phyloP scores from a whole-genome alignment of 352 stramenopile genomes.

The Phytophthora multivora region DNA sequence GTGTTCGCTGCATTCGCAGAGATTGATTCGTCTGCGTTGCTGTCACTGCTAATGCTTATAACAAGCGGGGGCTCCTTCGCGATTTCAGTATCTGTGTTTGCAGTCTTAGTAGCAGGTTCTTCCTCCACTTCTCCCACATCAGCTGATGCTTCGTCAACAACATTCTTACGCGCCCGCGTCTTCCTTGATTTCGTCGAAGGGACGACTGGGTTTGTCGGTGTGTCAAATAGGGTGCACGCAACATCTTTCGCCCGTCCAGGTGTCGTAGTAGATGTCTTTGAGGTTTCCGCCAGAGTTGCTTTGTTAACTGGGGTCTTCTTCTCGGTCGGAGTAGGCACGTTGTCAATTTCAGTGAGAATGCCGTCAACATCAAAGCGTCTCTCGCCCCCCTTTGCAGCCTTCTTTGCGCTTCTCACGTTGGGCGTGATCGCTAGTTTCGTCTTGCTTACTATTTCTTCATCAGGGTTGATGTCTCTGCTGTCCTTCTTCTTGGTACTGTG shows the following conservation, averaged over 20 bases:
- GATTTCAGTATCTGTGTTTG: conserved; percentile 12
- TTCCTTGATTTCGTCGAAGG: conserved; percentile 25
- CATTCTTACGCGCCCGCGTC: conserved; percentile 19
- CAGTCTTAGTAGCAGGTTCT: conserved; percentile 23
- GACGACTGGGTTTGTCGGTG: conserved; percentile 41
- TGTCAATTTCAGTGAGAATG: conserved; percentile 63
- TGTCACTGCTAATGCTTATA: conserved; percentile 27
- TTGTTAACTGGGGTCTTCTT: conserved; percentile 24
- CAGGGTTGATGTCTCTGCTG: conserved; percentile 19
- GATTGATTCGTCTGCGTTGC: conserved; percentile 28
- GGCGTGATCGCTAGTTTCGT: conserved; percentile 31
- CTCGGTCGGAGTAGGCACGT: conserved; percentile 47
- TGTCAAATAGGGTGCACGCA: conserved; percentile 62
- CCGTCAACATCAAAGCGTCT: conserved; percentile 61
- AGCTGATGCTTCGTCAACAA: conserved; percentile 16
- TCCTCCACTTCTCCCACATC: conserved; percentile 24
- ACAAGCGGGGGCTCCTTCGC: conserved; percentile 23
- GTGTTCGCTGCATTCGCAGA: conserved; percentile 6
- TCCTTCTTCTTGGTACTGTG: conserved; percentile 31
- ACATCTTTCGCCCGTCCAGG: conserved; percentile 37
- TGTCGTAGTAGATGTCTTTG: conserved; percentile 14
- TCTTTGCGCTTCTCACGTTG: conserved; percentile 34
- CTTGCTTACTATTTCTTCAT: conserved; percentile 27
- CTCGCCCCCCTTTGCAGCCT: conserved; percentile 24
- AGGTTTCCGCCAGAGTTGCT: conserved; percentile 11